A percentile compares a stretch with the other conserved stretches of the same genome.
Evolutionary conservation across 805 yeast species (phyloP).

Genomic region (Monosporozyma solicola): DNA sequence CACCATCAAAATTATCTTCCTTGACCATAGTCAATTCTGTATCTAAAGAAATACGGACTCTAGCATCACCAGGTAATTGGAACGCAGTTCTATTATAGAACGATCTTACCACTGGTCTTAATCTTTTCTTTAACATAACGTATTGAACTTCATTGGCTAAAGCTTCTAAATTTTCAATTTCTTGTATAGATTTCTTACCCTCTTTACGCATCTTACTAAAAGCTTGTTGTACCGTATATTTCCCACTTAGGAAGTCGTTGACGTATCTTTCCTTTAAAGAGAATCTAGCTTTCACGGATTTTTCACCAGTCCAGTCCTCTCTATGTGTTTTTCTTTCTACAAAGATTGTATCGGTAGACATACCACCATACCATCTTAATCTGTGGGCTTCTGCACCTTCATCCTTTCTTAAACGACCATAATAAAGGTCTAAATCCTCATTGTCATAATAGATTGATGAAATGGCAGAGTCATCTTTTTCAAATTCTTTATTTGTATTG

Average conservation of each 20-base stretch:
- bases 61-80: slow-evolving; percentile 98
- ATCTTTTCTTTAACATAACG: slow-evolving; percentile 68
- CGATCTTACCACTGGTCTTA: slow-evolving; percentile 91
- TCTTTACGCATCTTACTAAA: slow-evolving; percentile 90
- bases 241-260: slow-evolving; percentile 75
- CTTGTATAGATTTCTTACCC: slow-evolving; percentile 78
- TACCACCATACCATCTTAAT: slow-evolving; percentile 98
- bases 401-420: slow-evolving; percentile 88
- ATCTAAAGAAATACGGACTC: slow-evolving; percentile 96
- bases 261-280: slow-evolving; percentile 85
- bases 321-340: slow-evolving; percentile 97
- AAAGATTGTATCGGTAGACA: slow-evolving; percentile 84
- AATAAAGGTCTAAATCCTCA: slow-evolving; percentile 77
- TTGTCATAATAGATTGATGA: slow-evolving; percentile 96
- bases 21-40: slow-evolving; percentile 96
- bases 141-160: slow-evolving; percentile 91
- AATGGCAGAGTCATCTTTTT: slow-evolving; percentile 88
- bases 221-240: slow-evolving; percentile 77
- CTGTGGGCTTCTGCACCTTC: slow-evolving; percentile 99
- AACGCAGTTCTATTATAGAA: slow-evolving; percentile 97
- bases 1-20: slow-evolving; percentile 93
- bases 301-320: slow-evolving; percentile 99
- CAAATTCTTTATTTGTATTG: slow-evolving; percentile 92
- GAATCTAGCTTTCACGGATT: slow-evolving; percentile 96
- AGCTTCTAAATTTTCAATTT: slow-evolving; percentile 85